Evolutionary conservation across 2,329 filamentous ascomycete species (phyloP).

Genomic region (Trichoderma simmonsii): DNA sequence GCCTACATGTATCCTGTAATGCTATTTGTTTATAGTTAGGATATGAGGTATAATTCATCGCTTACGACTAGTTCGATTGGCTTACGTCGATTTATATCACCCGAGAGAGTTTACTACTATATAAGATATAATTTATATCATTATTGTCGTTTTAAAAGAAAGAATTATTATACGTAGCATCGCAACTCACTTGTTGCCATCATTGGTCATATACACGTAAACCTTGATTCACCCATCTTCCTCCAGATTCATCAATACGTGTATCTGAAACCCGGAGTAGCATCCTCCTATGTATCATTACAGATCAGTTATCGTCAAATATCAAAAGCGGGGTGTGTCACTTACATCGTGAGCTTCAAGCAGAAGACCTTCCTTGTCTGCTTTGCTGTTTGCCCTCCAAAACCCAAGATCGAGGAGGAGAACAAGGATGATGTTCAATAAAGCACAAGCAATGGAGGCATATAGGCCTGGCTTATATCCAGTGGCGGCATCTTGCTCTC

Average conservation of each 20-base stretch:
- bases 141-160: background rate
- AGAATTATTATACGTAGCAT: background rate
- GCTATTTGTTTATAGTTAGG: background rate
- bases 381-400: conserved; percentile 45
- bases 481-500: conserved; percentile 49
- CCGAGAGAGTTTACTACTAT: too few relatives aligned
- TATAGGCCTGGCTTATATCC: conserved; percentile 55
- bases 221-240: background rate
- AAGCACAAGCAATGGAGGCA: conserved; percentile 50
- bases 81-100: too few relatives aligned
- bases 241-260: conserved; percentile 21
- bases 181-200: background rate
- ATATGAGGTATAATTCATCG: too few relatives aligned
- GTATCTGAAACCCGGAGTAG: conserved; percentile 34
- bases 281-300: conserved; percentile 25
- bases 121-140: too few relatives aligned
- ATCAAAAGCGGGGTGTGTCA: conserved; percentile 13
- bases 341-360: conserved; percentile 51
- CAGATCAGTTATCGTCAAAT: background rate
- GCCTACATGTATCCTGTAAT: background rate
- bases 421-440: conserved; percentile 47
- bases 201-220: background rate
- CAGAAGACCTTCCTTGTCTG: conserved; percentile 51
- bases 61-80: too few relatives aligned
- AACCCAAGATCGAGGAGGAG: conserved; percentile 40